Percentiles rank a stretch among this genome's conserved stretches.
These are phyloP conservation scores for Ustilago curta DNA, from an alignment of 1,284 basidiomycete genomes.

Conservation along the genomic window DNA sequence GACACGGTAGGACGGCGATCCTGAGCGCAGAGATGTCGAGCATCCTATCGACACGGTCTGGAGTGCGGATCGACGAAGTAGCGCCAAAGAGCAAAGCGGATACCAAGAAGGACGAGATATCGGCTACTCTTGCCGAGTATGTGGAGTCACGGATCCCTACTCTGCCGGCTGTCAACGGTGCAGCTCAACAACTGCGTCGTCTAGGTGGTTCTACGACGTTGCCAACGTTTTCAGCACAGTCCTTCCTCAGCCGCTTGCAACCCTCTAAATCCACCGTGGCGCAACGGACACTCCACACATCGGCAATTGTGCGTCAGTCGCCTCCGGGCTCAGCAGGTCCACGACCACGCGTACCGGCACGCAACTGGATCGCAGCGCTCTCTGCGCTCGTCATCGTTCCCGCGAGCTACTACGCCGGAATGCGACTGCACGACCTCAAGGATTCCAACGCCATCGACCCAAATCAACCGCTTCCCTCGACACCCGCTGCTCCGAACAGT, in stretches of 20 bases:
- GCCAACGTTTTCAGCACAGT: constrained; percentile 1
- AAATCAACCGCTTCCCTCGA: constrained; percentile 9
- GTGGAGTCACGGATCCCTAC: constrained; percentile 17
- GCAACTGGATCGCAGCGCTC: constrained; percentile 51
- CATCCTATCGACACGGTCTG: not conserved
- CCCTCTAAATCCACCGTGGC: not conserved
- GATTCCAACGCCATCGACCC: constrained; percentile 22
- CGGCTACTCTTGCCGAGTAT: constrained; percentile 19
- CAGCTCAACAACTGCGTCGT: constrained; percentile 21
- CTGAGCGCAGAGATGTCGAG: not conserved
- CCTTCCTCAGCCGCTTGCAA: constrained; percentile 12
- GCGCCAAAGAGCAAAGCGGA: constrained; percentile 21
- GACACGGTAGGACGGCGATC: constrained; percentile 5
- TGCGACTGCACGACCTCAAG: constrained; percentile 37
- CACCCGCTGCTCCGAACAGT: constrained; percentile 7
- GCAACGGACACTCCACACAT: constrained; percentile 14
- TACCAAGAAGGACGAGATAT: constrained; percentile 18
- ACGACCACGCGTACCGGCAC: constrained; percentile 13
- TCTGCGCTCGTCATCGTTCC: constrained; percentile 44
- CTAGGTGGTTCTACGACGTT: not conserved
- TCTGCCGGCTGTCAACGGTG: not conserved
- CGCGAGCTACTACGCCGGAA: constrained; percentile 36
- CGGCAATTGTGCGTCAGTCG: constrained; percentile 2
- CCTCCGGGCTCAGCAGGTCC: not conserved
- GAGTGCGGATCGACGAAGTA: constrained; percentile 11